Evolutionary conservation across 1,284 basidiomycete species (phyloP).

Genomic region (Ustilago nuda): DNA sequence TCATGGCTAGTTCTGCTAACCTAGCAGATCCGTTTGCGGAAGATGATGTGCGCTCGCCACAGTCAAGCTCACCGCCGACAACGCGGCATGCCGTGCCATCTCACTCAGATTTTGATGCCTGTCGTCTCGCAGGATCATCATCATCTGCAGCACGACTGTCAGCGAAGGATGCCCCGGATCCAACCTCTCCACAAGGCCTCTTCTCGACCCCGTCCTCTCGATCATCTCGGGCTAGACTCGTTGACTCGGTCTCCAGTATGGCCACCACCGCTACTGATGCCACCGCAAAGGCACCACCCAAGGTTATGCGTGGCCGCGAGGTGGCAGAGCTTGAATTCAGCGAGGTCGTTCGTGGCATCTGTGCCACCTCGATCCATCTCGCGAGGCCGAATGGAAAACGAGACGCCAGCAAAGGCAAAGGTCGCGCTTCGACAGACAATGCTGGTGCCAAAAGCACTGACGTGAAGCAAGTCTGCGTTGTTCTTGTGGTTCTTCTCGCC

Average conservation of each 20-base stretch:
- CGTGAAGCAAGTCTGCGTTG: conserved; percentile 7
- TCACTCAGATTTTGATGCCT: not conserved
- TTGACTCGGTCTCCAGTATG: conserved; percentile 42
- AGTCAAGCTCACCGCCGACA: not conserved
- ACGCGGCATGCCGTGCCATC: not conserved
- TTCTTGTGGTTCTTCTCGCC: conserved; percentile 53
- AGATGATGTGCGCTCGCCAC: conserved; percentile 5
- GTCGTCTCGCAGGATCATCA: not conserved
- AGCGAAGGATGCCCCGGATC: not conserved
- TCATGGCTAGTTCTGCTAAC: conserved; percentile 51
- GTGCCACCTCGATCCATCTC: conserved; percentile 36
- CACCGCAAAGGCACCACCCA: conserved; percentile 19
- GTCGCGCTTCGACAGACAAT: conserved; percentile 5
- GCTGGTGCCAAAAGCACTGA: not conserved
- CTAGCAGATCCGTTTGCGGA: conserved; percentile 51
- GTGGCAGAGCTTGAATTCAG: conserved; percentile 64
- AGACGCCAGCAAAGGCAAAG: conserved; percentile 21
- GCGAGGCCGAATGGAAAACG: not conserved
- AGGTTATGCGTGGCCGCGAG: conserved; percentile 38
- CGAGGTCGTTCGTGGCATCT: conserved; percentile 54
- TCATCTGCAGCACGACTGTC: not conserved
- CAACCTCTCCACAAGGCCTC: conserved; percentile 1
- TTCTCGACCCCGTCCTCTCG: conserved; percentile 17
- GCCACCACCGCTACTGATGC: conserved; percentile 32
- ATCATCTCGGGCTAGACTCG: conserved; percentile 8